phyloP scores from a whole-genome alignment of 2,329 filamentous ascomycete genomes.

The Rugonectria rugulosa region DNA sequence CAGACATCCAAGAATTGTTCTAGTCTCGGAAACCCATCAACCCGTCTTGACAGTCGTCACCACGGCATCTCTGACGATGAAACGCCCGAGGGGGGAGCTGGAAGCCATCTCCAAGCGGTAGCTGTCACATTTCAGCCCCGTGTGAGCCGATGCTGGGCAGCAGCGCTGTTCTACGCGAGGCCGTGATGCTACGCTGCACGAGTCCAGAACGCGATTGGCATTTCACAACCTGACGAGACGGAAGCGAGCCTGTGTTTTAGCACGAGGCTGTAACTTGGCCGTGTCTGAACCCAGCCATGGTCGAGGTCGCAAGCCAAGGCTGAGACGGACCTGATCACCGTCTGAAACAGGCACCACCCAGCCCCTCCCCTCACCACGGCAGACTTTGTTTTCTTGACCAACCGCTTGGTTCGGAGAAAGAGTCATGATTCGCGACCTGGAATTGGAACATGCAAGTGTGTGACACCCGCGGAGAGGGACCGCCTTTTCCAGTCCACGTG shows the following conservation, averaged over 20 bases:
- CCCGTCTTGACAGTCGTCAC: neutral
- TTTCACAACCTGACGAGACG: neutral
- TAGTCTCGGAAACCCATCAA: neutral
- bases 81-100: conserved; percentile 18
- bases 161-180: neutral
- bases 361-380: conserved; percentile 16
- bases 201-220: conserved; percentile 9
- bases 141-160: neutral
- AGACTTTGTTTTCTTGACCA: too few relatives aligned
- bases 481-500: too few relatives aligned
- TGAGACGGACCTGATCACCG: conserved; percentile 31
- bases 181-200: conserved; percentile 9
- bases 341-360: conserved; percentile 36
- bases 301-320: conserved; percentile 22
- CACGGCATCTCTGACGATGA: conserved; percentile 13
- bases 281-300: conserved; percentile 19
- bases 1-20: conserved; percentile 9
- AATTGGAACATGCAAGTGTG: too few relatives aligned
- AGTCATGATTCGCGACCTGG: too few relatives aligned
- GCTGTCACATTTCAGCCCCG: conserved; percentile 17
- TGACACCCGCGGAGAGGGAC: too few relatives aligned
- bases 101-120: conserved; percentile 8
- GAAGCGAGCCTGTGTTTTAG: neutral
- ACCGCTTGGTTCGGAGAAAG: too few relatives aligned
- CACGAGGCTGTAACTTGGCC: conserved; percentile 6